Percentiles rank a stretch among this genome's conserved stretches.
Conservation (phyloP, 2,329 filamentous ascomycete genomes). For the Macroventuria anomochaeta region DNA sequence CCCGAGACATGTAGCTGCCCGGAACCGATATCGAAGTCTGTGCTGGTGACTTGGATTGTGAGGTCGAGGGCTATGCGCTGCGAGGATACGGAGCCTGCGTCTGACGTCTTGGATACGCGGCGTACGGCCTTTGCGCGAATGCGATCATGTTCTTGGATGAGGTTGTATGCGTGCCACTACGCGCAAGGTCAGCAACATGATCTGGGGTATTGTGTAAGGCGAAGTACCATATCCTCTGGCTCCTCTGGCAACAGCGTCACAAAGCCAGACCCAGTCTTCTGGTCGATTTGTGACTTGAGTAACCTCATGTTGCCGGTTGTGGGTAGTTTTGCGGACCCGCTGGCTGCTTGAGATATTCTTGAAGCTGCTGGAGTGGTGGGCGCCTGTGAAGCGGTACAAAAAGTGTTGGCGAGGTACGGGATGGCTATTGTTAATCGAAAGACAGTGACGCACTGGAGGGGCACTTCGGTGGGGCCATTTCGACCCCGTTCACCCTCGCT, state of each 20-base stretch:
- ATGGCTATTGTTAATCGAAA: constrained; percentile 9
- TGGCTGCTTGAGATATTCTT: neutral
- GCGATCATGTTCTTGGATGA: constrained; percentile 70
- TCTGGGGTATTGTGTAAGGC: neutral
- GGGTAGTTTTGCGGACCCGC: neutral
- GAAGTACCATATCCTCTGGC: constrained; percentile 73
- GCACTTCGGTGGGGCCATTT: neutral
- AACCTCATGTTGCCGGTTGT: constrained; percentile 62
- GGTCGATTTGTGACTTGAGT: constrained; percentile 70
- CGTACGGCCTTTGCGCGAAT: constrained; percentile 71
- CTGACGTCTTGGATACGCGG: constrained; percentile 66
- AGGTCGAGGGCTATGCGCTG: constrained; percentile 69
- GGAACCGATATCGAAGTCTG: constrained; percentile 73
- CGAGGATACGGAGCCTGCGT: constrained; percentile 68
- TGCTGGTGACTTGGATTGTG: constrained; percentile 67
- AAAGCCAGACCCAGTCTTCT: constrained; percentile 66
- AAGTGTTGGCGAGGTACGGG: neutral
- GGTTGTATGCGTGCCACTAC: constrained; percentile 79
- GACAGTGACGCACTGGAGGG: constrained; percentile 26
- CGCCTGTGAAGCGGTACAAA: neutral
- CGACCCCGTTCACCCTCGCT: neutral
- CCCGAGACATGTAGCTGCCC: constrained; percentile 73
- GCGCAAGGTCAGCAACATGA: constrained; percentile 2
- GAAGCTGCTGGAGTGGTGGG: neutral
- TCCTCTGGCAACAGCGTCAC: constrained; percentile 74